These are phyloP conservation scores for Malus sylvestris DNA, from an alignment of 306 rosid species.

Conservation along the genomic window DNA sequence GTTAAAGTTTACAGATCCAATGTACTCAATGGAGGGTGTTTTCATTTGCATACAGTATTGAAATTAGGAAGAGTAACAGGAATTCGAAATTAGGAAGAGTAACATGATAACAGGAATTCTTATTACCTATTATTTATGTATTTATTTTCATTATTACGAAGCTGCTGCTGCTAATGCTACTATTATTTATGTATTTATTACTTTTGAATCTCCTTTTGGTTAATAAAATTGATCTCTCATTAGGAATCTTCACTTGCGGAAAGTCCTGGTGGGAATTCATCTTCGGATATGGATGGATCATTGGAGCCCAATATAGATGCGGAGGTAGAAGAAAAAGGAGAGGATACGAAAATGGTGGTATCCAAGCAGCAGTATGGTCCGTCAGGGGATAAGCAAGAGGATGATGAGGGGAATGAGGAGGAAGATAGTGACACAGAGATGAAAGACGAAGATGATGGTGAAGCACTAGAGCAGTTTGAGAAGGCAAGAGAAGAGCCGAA, in stretches of 20 bases:
- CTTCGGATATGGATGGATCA: constrained; percentile 63
- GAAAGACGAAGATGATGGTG: constrained; percentile 37
- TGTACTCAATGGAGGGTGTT: neutral
- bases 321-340: constrained; percentile 44
- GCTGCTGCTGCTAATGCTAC: neutral
- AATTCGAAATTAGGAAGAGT: too few relatives aligned
- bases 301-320: constrained; percentile 44
- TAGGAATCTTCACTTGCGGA: constrained; percentile 56
- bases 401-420: constrained; percentile 40
- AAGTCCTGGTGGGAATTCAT: constrained; percentile 72
- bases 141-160: neutral
- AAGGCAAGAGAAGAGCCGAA: constrained; percentile 19
- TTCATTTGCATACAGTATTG: too few relatives aligned
- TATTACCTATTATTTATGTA: too few relatives aligned
- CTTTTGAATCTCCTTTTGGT: constrained; percentile 9
- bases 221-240: neutral
- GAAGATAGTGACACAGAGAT: constrained; percentile 49
- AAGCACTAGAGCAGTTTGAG: constrained; percentile 38
- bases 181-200: neutral
- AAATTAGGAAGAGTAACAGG: too few relatives aligned
- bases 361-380: constrained; percentile 42
- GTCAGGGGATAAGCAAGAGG: constrained; percentile 40
- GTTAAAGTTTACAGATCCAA: neutral
- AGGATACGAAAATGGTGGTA: constrained; percentile 38
- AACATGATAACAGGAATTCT: too few relatives aligned